Base-by-base conservation (phyloP, 2,329 filamentous ascomycete species). In the Fusarium sp. region DNA sequence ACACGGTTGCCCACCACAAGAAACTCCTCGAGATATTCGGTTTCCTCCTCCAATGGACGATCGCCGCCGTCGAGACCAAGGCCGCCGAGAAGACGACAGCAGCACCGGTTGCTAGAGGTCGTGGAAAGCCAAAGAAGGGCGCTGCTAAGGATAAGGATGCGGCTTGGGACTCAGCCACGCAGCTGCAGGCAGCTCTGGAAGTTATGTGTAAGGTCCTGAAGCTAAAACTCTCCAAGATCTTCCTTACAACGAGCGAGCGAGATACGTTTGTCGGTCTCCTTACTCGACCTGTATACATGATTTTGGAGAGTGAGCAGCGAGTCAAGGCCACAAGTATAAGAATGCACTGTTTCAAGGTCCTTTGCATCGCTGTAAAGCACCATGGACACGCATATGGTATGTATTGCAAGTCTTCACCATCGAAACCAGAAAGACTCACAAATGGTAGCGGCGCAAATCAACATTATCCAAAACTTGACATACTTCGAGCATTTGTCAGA, bases 401-500 rank as follows among this genome's bases (percentile, higher is more conserved):
- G 69, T 62, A 34, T 6, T n/a, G 8, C 43, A 18, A 38, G 18
- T 25, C 22, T 45, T 25, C 18, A 25, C 12, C 18, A 13, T 13
- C 34, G 5, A 40, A 5, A 32, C 25, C 29, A 24, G 18, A 15
- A 30, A 71, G 62, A 69, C 78, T 82, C 58, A 84, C 68, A 48
- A 25, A 8, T 25, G 43, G 11, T 75, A 97, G 93, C 93, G 54
- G 96, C 96, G 3, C 96, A 99, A 85, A 98, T 97, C 49, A 97
- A 94, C 47, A 97, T 99, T 76, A 94, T 98, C 58, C 96, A 99
- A 80, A 98, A 96, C 78, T 83, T 99, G 72, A 97, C 96, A 8
- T 99, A 99, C 79, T 99, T 98, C 76, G 96, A 99, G 81, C 96
- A 99, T 80, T 84, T 99, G n/a, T 95, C 96, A 1, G 96, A 99